Conservation (phyloP, 495 filamentous ascomycete species). For the Rusavskia elegans region DNA sequence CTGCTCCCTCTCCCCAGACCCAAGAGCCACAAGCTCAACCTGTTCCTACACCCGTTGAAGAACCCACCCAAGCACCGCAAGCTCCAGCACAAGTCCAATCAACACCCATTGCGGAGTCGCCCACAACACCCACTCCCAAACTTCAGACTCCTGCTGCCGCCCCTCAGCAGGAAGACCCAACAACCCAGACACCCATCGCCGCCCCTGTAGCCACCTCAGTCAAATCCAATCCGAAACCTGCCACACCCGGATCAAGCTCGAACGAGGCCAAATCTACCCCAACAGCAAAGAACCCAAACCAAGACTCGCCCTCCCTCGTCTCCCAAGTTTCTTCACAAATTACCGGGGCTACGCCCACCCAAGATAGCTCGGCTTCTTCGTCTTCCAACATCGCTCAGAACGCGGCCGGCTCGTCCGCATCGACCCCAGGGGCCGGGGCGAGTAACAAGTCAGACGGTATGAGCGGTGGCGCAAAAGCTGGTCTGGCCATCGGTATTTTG, state of each 20-base stretch:
- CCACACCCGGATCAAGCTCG: background rate
- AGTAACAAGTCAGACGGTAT: conserved; percentile 26
- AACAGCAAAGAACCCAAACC: background rate
- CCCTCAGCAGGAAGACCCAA: background rate
- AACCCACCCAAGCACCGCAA: conserved; percentile 12
- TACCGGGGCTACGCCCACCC: background rate
- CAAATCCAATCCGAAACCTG: background rate
- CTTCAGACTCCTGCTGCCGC: background rate
- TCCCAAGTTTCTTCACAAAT: background rate
- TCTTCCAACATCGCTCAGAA: background rate
- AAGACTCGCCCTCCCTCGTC: background rate
- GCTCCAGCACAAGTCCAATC: conserved; percentile 16
- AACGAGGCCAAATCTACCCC: background rate
- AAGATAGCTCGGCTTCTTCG: background rate
- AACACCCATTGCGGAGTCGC: conserved; percentile 12
- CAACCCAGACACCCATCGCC: background rate
- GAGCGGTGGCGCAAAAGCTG: conserved; percentile 59
- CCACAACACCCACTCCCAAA: conserved; percentile 14
- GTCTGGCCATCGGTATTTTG: conserved; percentile 65
- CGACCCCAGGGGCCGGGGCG: background rate
- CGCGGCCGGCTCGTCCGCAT: background rate
- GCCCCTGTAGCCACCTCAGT: background rate
- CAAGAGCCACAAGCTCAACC: conserved; percentile 1
- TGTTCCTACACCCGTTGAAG: conserved; percentile 6
- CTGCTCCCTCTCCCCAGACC: conserved; percentile 3